Conservation (phyloP, 192 early-diverging fungal species). For the Gigaspora rosea region DNA sequence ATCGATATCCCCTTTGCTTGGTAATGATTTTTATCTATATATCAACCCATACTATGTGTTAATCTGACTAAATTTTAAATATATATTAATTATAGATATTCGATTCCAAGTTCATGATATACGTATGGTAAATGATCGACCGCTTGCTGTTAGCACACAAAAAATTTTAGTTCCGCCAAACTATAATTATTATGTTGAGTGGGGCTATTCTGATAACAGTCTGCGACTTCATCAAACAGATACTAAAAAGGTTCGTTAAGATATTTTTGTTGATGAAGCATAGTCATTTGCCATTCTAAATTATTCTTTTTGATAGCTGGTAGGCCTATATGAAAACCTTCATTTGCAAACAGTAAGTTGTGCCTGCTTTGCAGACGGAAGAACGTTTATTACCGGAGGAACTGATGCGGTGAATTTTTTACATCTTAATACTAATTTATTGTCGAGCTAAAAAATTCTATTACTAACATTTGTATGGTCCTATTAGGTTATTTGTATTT, state of each 20-base stretch:
- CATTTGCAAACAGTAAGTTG: conserved; percentile 60
- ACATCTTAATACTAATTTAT: neutral
- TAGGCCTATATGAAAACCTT: conserved; percentile 62
- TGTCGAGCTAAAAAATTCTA: neutral
- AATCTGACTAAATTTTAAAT: neutral
- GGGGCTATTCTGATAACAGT: conserved; percentile 65
- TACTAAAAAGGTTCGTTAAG: conserved; percentile 44
- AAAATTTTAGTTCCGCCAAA: conserved; percentile 50
- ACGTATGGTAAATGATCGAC: conserved; percentile 42
- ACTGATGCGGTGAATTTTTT: conserved; percentile 49
- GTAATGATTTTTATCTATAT: conserved; percentile 32
- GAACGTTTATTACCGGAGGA: conserved; percentile 63
- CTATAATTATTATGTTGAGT: conserved; percentile 57
- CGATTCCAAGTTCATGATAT: conserved; percentile 53
- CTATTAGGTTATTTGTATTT: conserved; percentile 60
- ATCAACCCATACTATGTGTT: neutral
- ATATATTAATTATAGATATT: conserved; percentile 38
- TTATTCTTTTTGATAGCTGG: conserved; percentile 11
- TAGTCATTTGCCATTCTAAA: neutral
- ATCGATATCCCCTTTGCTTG: conserved; percentile 42
- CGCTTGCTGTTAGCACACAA: conserved; percentile 41
- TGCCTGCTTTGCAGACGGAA: conserved; percentile 59
- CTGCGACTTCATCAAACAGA: conserved; percentile 56
- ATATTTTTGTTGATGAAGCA: neutral
- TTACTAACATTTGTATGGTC: conserved; percentile 17